Evolutionary conservation across 1,139 yeast genomes (phyloP), one percentile per base, ranked within the genome.

Genomic region (Sporopachydermia cereana): DNA sequence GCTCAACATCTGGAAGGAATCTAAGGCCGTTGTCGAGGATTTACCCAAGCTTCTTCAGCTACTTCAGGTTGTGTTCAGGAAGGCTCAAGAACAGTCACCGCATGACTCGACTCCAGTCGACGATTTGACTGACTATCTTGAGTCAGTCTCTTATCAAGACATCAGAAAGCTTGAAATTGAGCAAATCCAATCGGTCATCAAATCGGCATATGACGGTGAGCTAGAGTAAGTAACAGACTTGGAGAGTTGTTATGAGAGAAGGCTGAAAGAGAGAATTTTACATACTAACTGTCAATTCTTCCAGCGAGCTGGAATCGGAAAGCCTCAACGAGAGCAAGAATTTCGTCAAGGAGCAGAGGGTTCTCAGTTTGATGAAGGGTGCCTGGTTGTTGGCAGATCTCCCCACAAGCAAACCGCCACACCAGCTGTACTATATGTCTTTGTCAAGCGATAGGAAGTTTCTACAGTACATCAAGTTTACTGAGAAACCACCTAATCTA

Each of bases 301-400:
- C 12, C 29, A 41, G 43, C 4, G 9, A 3, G n/a, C 36, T 41
- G 4, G 41, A 41, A n/a, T 16, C 12, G 3, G 21, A 41, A 22
- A 23, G 16, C 5, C 9, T 16, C 17, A 4, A 4, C 14, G 34
- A 41, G n/a, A 41, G 41, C 20, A 17, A 27, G 16, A 27, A 80
- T 45, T 84, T 83, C 57, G 89, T 85, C n/a, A 71, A 76, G 49
- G 91, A 83, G 57, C 94, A 84, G 61, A 69, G 94, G 53, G 77
- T 82, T 42, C 64, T 82, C 46, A 79, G 79, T 55, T 62, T 86
- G 45, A 75, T 85, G 41, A 77, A 76, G 53, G 95, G 96, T 2
- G 75, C 85, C 2, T 85, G 95, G 95, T 91, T 84, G n/a, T 79
- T 69, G 54, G 72, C 81, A 2, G 83, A 5, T 20, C 39, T 16